phyloP scores from a whole-genome alignment of 2,329 filamentous ascomycete species.

The Arthrobotrys sinensis region DNA sequence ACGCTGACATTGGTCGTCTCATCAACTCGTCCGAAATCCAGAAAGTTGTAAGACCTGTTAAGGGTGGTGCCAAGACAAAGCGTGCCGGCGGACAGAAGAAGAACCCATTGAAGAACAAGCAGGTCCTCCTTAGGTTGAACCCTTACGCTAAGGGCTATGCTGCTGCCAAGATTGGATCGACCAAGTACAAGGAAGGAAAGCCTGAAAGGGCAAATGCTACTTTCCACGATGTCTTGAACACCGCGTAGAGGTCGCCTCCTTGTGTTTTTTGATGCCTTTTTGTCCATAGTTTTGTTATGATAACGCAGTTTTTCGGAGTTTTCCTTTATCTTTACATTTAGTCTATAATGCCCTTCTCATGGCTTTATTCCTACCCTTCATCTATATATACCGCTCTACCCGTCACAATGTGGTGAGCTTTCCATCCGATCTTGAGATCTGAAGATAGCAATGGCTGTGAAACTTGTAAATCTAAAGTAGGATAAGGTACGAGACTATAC shows the following conservation, averaged over 20 bases:
- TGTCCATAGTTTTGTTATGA: constrained; percentile 54
- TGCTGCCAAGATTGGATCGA: constrained; percentile 85
- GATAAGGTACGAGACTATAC: too few relatives aligned
- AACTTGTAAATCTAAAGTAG: background rate
- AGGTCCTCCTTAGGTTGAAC: constrained; percentile 98
- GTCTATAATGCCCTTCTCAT: constrained; percentile 32
- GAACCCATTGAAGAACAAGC: constrained; percentile 99
- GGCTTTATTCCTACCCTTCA: constrained; percentile 43
- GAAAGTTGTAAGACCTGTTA: constrained; percentile 91
- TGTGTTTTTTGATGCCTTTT: constrained; percentile 19
- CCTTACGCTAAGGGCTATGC: constrained; percentile 93
- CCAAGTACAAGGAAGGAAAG: constrained; percentile 77
- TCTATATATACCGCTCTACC: constrained; percentile 47
- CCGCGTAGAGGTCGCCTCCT: constrained; percentile 36
- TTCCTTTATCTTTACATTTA: constrained; percentile 30
- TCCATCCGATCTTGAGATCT: background rate
- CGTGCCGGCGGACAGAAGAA: constrained; percentile 96
- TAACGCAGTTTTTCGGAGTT: constrained; percentile 53
- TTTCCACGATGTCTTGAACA: constrained; percentile 46
- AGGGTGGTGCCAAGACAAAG: constrained; percentile 91
- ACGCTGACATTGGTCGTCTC: constrained; percentile 95
- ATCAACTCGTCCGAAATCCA: constrained; percentile 99
- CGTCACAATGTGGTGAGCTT: constrained; percentile 11
- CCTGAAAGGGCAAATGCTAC: constrained; percentile 66
- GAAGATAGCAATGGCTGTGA: background rate